Evolutionary conservation across 129 eudicot genomes (phyloP).

Genomic region (Chrysanthemum makinoi): DNA sequence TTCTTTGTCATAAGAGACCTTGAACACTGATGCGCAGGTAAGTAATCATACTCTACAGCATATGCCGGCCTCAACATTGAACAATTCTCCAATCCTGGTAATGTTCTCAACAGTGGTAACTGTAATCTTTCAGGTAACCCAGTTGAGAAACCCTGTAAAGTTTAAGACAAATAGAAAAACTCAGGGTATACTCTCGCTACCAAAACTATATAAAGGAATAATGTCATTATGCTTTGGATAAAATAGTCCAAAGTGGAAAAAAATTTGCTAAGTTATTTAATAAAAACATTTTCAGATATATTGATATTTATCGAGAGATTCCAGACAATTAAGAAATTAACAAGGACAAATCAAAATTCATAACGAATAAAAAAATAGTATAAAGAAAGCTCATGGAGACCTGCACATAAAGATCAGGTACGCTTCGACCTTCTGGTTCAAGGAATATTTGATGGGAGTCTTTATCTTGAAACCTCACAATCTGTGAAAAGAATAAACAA

Average conservation of each 20-base stretch:
- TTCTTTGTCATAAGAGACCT: constrained; percentile 96
- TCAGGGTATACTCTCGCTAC: constrained; percentile 6
- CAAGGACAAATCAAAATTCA: background rate
- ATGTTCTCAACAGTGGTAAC: constrained; percentile 81
- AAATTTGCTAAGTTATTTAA: no score
- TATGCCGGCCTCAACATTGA: constrained; percentile 97
- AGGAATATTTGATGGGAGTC: constrained; percentile 97
- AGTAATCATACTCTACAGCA: constrained; percentile 95
- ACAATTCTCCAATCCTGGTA: constrained; percentile 92
- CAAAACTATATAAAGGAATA: background rate
- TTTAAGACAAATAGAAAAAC: background rate
- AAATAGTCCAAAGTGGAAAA: background rate
- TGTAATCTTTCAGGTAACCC: constrained; percentile 97
- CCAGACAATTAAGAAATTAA: no score
- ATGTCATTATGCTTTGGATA: background rate
- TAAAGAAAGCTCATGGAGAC: constrained; percentile 30
- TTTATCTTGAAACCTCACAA: constrained; percentile 95
- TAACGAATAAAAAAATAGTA: constrained; percentile 8
- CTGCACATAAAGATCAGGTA: constrained; percentile 97
- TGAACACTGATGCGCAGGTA: constrained; percentile 95
- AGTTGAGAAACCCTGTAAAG: constrained; percentile 84
- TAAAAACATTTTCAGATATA: no score
- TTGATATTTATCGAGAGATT: no score
- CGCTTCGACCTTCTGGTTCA: constrained; percentile 92
- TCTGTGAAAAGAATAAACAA: constrained; percentile 37